Percentiles rank a stretch among this genome's conserved stretches.
Conservation (phyloP, 495 filamentous ascomycete genomes). For the Aspergillus cristatus region DNA sequence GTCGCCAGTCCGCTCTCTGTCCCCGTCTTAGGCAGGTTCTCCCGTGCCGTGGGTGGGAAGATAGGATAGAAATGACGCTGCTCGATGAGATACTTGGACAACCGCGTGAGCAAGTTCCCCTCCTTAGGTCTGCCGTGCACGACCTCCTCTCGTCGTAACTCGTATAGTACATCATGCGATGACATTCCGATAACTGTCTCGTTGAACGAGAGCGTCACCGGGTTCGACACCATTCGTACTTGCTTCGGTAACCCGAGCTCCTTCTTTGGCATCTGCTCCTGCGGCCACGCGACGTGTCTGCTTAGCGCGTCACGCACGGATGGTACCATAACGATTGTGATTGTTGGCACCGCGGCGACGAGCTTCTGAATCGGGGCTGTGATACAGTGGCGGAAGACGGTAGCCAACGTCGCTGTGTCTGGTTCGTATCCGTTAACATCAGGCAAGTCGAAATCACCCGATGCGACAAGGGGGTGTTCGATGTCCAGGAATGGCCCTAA, state of each 20-base stretch:
- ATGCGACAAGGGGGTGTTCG: conserved; percentile 81
- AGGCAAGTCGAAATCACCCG: conserved; percentile 85
- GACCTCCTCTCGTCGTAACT: conserved; percentile 70
- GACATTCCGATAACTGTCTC: conserved; percentile 72
- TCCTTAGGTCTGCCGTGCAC: conserved; percentile 46
- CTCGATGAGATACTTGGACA: conserved; percentile 66
- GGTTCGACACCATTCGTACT: conserved; percentile 73
- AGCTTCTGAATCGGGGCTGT: conserved; percentile 57
- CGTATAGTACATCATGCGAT: conserved; percentile 72
- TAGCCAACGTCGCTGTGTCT: conserved; percentile 67
- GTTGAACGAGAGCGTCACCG: conserved; percentile 76
- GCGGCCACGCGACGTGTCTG: conserved; percentile 83
- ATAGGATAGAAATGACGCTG: conserved; percentile 87
- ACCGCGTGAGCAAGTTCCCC: conserved; percentile 52
- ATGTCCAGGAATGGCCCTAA: conserved; percentile 82
- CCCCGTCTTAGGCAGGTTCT: conserved; percentile 52
- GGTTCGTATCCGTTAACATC: conserved; percentile 59
- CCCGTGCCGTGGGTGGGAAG: conserved; percentile 66
- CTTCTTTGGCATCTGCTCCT: conserved; percentile 65
- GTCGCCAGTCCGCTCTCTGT: conserved; percentile 48
- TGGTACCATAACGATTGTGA: conserved; percentile 75
- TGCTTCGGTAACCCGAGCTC: conserved; percentile 69
- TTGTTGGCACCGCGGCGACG: conserved; percentile 55
- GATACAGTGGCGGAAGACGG: conserved; percentile 75
- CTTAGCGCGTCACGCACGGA: conserved; percentile 76